Evolutionary conservation across 177 flowering plant genomes (phyloP).

Genomic region (Vitis hybrid): DNA sequence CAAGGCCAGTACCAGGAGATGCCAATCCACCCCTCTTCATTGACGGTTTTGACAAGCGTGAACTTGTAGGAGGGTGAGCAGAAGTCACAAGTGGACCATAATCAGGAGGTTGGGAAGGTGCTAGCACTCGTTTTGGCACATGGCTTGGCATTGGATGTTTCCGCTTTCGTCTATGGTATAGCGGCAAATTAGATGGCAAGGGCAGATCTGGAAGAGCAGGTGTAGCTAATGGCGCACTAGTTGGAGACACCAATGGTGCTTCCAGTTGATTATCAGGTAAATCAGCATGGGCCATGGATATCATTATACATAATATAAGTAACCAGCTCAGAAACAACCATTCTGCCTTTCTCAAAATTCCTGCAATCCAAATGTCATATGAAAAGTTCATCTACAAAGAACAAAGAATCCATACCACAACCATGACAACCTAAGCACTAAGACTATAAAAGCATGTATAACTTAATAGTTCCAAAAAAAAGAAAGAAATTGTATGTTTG

Average conservation of each 20-base stretch:
- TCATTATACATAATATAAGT: constrained; percentile 34
- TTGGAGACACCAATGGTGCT: constrained; percentile 31
- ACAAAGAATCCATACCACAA: neutral
- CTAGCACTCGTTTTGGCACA: constrained; percentile 21
- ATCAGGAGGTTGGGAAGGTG: constrained; percentile 51
- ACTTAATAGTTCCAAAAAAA: no score
- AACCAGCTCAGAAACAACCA: constrained; percentile 30
- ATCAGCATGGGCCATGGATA: constrained; percentile 30
- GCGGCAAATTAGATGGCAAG: constrained; percentile 39
- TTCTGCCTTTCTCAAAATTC: constrained; percentile 19
- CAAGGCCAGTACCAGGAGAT: constrained; percentile 37
- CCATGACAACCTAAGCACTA: neutral
- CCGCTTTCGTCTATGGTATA: constrained; percentile 21
- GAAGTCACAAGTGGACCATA: constrained; percentile 44
- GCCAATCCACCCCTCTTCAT: constrained; percentile 37
- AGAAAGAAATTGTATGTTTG: no score
- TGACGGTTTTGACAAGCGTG: constrained; percentile 50
- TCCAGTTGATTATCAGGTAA: constrained; percentile 18
- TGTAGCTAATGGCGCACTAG: constrained; percentile 21
- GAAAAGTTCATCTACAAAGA: neutral
- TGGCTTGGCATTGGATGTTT: constrained; percentile 31
- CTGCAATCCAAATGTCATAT: constrained; percentile 30
- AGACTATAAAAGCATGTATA: neutral
- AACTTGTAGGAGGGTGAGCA: constrained; percentile 52
- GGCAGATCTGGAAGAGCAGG: constrained; percentile 41